A percentile compares a stretch with the other conserved stretches of the same genome.
Conservation (phyloP, 2,329 filamentous ascomycete species). For the Xylaria sp. region DNA sequence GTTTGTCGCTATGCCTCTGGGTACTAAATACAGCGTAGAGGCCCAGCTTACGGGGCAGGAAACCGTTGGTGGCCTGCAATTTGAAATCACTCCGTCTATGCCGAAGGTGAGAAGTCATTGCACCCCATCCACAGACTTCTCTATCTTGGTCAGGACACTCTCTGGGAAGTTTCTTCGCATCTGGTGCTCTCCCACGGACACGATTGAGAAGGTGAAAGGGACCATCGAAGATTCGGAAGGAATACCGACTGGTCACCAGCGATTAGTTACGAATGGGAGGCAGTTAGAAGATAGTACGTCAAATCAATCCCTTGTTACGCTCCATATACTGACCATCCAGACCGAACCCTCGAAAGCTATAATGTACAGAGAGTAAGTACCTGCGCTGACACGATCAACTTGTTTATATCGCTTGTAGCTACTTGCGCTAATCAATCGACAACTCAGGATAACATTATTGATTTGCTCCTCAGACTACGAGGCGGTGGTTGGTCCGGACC, state of each 20-base stretch:
- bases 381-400: not conserved
- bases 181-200: not conserved
- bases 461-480: not conserved
- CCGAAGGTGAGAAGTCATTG: not conserved
- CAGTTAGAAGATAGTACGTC: conserved; percentile 11
- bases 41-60: conserved; percentile 58
- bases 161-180: not conserved
- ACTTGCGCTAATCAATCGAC: not conserved
- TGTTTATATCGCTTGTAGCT: not conserved
- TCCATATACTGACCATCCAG: conserved; percentile 5
- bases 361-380: not conserved
- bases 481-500: not conserved
- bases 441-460: not conserved
- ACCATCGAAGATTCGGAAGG: not conserved
- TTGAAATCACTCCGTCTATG: conserved; percentile 55
- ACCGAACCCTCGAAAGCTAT: not conserved
- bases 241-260: not conserved
- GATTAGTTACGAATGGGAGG: not conserved
- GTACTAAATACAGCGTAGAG: conserved; percentile 58
- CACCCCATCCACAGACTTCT: not conserved
- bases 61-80: conserved; percentile 54
- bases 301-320: not conserved
- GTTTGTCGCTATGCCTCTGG: conserved; percentile 60
- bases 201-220: not conserved
- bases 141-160: not conserved